Conservation (phyloP, 2,329 filamentous ascomycete species). For the Mollisia scopiformis region DNA sequence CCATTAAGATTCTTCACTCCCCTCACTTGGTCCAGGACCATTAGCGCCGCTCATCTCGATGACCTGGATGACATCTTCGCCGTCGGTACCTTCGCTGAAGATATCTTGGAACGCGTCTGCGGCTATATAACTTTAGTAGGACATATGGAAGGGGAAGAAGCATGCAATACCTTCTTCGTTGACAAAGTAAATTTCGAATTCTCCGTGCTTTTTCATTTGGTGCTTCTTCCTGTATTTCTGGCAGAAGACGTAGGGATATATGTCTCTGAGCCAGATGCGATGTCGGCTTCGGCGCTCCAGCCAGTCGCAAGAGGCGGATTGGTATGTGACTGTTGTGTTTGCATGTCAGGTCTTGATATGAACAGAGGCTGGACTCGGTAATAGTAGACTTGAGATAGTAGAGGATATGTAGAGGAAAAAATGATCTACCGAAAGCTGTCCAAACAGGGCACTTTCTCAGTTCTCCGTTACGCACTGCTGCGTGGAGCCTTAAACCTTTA, state of each 20-base stretch:
- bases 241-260: slow-evolving; percentile 63
- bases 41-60: slow-evolving; percentile 6
- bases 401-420: neutral
- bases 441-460: slow-evolving; percentile 60
- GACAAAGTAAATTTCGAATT: slow-evolving; percentile 37
- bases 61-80: neutral
- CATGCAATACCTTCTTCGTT: slow-evolving; percentile 26
- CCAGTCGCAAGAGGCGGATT: slow-evolving; percentile 53
- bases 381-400: neutral
- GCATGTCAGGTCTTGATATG: too few species aligned
- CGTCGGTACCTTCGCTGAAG: slow-evolving; percentile 16
- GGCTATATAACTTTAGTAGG: slow-evolving; percentile 18
- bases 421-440: slow-evolving; percentile 62
- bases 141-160: neutral
- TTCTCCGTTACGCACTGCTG: slow-evolving; percentile 57
- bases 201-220: slow-evolving; percentile 45
- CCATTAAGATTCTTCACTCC: neutral
- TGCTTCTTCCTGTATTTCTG: slow-evolving; percentile 57
- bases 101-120: slow-evolving; percentile 29
- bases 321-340: slow-evolving; percentile 51
- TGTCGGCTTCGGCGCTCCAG: slow-evolving; percentile 50
- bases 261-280: slow-evolving; percentile 54
- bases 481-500: slow-evolving; percentile 55
- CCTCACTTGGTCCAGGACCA: neutral
- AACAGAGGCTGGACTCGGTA: neutral